Conservation (phyloP, 2,329 filamentous ascomycete species). For the Aspergillus novoparasiticus region DNA sequence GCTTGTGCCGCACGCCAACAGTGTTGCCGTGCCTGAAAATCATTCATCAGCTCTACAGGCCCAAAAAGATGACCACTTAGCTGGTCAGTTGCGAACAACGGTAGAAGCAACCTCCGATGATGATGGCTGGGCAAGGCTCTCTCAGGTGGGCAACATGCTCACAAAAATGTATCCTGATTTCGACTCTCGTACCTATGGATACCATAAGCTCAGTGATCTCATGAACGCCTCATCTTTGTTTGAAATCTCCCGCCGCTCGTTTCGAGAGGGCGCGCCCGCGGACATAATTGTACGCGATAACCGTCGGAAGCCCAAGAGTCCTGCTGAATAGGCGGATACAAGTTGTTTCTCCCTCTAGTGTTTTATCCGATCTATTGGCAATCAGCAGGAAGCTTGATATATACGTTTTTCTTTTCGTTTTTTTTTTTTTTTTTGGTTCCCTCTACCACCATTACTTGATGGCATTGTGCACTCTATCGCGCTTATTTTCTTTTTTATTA, state of each 20-base stretch:
- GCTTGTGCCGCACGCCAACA: conserved; percentile 1
- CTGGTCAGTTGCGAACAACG: conserved; percentile 7
- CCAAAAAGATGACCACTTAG: conserved; percentile 3
- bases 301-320: not conserved
- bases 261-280: accelerated
- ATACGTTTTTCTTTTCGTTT: no score
- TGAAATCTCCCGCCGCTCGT: not conserved
- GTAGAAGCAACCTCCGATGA: conserved; percentile 14
- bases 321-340: not conserved
- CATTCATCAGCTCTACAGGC: not conserved
- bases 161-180: conserved; percentile 16
- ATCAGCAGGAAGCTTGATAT: no score
- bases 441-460: no score
- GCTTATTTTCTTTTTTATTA: no score
- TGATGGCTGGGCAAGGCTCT: conserved; percentile 17
- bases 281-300: not conserved
- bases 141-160: conserved; percentile 10
- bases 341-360: no score
- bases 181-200: not conserved
- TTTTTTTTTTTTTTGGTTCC: no score
- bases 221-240: not conserved
- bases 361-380: no score
- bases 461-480: no score
- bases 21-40: not conserved
- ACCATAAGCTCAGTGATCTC: not conserved